A percentile compares a stretch with the other conserved stretches of the same genome.
Evolutionary conservation across 1,284 basidiomycete species (phyloP).

Genomic region (Fomitopsis schrenkii): DNA sequence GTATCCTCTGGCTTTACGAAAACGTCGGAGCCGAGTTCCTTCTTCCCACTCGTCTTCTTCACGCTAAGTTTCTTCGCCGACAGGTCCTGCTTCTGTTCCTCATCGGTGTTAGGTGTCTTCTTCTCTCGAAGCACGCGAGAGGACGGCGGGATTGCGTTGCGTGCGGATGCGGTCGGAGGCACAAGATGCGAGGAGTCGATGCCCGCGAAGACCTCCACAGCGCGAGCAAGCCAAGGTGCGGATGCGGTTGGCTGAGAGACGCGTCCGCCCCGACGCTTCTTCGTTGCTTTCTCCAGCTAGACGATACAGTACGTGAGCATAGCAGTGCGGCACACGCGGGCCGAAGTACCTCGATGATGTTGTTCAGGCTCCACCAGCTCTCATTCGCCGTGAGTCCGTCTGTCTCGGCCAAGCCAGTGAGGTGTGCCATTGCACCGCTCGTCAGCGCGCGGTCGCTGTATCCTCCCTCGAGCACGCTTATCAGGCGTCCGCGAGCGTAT

Average conservation of each 20-base stretch:
- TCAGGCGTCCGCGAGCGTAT: slow-evolving; percentile 66
- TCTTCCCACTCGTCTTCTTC: slow-evolving; percentile 1
- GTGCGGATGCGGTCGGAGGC: slow-evolving; percentile 22
- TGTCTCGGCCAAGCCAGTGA: slow-evolving; percentile 58
- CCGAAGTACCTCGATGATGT: slow-evolving; percentile 58
- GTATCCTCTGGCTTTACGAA: background rate
- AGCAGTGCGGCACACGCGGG: background rate
- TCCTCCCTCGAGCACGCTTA: slow-evolving; percentile 93
- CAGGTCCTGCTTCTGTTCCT: slow-evolving; percentile 13
- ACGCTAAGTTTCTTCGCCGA: slow-evolving; percentile 8
- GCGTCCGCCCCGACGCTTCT: slow-evolving; percentile 52
- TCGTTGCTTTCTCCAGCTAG: slow-evolving; percentile 70
- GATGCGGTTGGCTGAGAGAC: slow-evolving; percentile 27
- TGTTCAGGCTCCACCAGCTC: slow-evolving; percentile 68
- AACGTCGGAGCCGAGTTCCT: background rate
- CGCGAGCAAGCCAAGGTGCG: slow-evolving; percentile 56
- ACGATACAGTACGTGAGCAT: background rate
- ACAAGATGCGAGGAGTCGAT: slow-evolving; percentile 33
- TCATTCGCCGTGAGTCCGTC: slow-evolving; percentile 34
- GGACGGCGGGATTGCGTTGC: slow-evolving; percentile 30
- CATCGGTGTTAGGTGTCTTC: slow-evolving; percentile 31
- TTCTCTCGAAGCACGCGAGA: slow-evolving; percentile 58
- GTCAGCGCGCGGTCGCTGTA: slow-evolving; percentile 88
- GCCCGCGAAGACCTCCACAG: slow-evolving; percentile 37
- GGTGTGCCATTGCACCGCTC: slow-evolving; percentile 79